Conservation (phyloP, 371 early-diverging fungal species). For the Antonospora locustae region DNA sequence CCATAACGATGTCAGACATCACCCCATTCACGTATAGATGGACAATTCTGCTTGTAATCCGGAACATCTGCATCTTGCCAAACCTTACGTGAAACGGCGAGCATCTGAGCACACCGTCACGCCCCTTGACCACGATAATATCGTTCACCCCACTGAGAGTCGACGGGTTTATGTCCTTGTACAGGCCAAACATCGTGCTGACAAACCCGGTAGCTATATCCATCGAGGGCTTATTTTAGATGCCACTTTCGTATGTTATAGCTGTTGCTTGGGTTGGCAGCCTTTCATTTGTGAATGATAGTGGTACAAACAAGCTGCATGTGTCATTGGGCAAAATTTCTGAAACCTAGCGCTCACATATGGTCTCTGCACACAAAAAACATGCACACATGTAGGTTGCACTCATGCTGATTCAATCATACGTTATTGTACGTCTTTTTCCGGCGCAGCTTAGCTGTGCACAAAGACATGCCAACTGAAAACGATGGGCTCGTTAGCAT, state of each 20-base stretch:
- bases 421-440: not conserved
- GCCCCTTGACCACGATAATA: conserved; percentile 74
- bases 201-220: conserved; percentile 54
- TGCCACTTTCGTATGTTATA: not conserved
- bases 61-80: conserved; percentile 75
- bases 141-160: conserved; percentile 94
- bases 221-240: conserved; percentile 29
- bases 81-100: conserved; percentile 96
- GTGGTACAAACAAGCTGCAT: not conserved
- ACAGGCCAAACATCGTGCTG: conserved; percentile 71
- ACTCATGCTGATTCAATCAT: not conserved
- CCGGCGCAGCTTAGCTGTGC: no score
- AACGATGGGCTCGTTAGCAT: no score
- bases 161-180: conserved; percentile 84
- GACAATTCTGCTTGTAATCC: conserved; percentile 70
- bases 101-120: conserved; percentile 64
- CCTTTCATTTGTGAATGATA: not conserved
- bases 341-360: conserved; percentile 1
- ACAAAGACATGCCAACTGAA: no score
- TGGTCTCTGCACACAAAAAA: no score
- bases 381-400: not conserved
- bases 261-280: not conserved
- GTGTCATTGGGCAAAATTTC: not conserved
- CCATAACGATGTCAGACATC: conserved; percentile 63
- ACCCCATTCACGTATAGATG: conserved; percentile 73